Evolutionary conservation across 2,329 filamentous ascomycete species (phyloP), one percentile per base, ranked within the genome.

Genomic region (Apiospora hydei): DNA sequence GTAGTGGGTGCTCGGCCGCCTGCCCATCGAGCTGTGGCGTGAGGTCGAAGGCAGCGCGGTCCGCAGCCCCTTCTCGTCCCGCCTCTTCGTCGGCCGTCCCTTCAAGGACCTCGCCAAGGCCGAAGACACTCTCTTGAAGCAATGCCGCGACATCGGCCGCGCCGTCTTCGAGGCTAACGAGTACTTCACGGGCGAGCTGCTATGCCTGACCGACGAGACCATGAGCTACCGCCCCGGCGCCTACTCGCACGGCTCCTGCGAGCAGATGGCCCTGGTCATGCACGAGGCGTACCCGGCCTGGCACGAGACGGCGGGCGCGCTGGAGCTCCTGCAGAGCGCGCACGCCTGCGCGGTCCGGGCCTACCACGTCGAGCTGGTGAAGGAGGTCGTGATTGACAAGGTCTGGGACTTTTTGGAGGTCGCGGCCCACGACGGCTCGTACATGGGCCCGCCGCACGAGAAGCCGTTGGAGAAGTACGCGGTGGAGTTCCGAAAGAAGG

Each of bases 51-150:
- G 14, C 53, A n/a, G 71, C 21, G 73, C 73, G 11, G n/a, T 78
- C 34, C 76, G 75, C 21, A 78, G 77, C 67, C 77, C 77, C 53
- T 53, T 79, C n/a, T 76, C 77, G 41, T 1, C 13, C 4, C 44
- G 47, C 26, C 73, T 71, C 24, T 41, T 77, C 34, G 71, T 73
- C 53, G 72, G 49, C 18, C 30, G 47, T 21, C 53, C 41, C 13
- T 68, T 47, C 18, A 4, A 13, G 3, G 69, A 69, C 1, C 73
- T 77, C 53, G 1, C 30, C 30, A 21, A 70, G 67, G 68, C 46
- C 14, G 74, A 77, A 47, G 30, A 2, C 8, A 72, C 51, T 66
- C 74, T 78, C 51, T 0, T 73, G 34, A 6, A 41, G n/a, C 72
- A 74, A 46, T 30, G 30, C 47, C n/a, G 5, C 10, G 10, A 51